These are phyloP conservation scores for Arabis alpina DNA, from an alignment of 345 rosid species.

Conservation along the genomic window DNA sequence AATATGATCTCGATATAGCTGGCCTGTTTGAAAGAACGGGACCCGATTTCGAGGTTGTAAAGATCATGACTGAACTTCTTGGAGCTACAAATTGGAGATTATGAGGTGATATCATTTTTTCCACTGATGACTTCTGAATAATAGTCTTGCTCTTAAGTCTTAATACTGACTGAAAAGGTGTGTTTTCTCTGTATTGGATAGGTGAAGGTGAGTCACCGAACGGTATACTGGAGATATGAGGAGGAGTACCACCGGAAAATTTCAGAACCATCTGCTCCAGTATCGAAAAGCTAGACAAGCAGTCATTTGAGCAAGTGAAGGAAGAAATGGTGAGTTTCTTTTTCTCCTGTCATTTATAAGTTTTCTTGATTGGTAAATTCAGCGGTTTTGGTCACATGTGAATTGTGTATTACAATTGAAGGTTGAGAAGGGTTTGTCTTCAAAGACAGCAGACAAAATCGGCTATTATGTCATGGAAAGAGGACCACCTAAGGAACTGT, in stretches of 20 bases:
- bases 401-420: too few relatives aligned
- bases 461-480: constrained; percentile 68
- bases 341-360: too few relatives aligned
- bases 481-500: constrained; percentile 60
- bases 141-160: not conserved
- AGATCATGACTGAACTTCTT: constrained; percentile 71
- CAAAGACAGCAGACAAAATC: constrained; percentile 59
- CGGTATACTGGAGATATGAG: constrained; percentile 82
- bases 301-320: constrained; percentile 66
- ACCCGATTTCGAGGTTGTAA: constrained; percentile 40
- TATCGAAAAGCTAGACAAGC: constrained; percentile 81
- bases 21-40: too few relatives aligned
- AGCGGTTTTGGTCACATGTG: too few relatives aligned
- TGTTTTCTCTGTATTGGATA: constrained; percentile 16
- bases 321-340: constrained; percentile 62
- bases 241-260: constrained; percentile 78
- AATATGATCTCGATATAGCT: too few relatives aligned
- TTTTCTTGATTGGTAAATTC: too few relatives aligned
- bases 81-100: constrained; percentile 76
- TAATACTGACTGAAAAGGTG: not conserved
- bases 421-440: not conserved
- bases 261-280: constrained; percentile 84
- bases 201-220: constrained; percentile 81
- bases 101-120: constrained; percentile 53
- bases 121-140: not conserved